phyloP scores from a whole-genome alignment of 225 moss, liverwort and hornwort genomes.

The Takakia lepidozioides region DNA sequence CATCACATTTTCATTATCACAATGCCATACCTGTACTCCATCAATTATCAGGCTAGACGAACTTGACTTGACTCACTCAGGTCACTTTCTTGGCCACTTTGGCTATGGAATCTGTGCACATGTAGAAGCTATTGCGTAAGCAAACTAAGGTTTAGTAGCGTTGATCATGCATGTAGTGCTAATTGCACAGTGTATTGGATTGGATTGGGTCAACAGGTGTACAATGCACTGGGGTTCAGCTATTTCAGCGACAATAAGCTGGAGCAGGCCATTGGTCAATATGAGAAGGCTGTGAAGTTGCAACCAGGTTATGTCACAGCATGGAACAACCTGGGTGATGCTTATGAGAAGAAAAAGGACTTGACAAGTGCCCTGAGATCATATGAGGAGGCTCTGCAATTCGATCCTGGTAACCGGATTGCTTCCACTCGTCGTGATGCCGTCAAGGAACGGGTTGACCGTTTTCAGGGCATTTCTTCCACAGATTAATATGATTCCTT shows the following conservation, averaged over 20 bases:
- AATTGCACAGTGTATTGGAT: too few species aligned
- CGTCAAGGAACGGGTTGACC: conserved; percentile 60
- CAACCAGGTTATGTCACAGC: conserved; percentile 94
- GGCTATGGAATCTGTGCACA: too few species aligned
- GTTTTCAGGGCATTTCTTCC: conserved; percentile 70
- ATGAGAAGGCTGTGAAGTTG: conserved; percentile 80
- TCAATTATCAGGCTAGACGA: too few species aligned
- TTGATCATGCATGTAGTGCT: too few species aligned
- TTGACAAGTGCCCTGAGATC: conserved; percentile 57
- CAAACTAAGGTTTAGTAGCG: too few species aligned
- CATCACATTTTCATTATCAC: too few species aligned
- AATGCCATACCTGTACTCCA: too few species aligned
- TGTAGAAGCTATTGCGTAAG: too few species aligned
- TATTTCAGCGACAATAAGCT: conserved; percentile 69
- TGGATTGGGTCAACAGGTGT: conserved; percentile 59
- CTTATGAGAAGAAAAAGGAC: conserved; percentile 67
- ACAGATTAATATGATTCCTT: too few species aligned
- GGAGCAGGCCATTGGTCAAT: conserved; percentile 64
- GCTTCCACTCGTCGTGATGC: conserved; percentile 57
- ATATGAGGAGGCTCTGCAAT: conserved; percentile 83
- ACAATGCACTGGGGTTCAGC: conserved; percentile 89
- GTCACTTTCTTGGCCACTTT: too few species aligned
- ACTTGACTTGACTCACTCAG: too few species aligned
- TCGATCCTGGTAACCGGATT: conserved; percentile 84
- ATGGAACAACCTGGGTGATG: conserved; percentile 94